Evolutionary conservation across 2,329 filamentous ascomycete genomes (phyloP).

Genomic region (Tolypocladium tundrense): DNA sequence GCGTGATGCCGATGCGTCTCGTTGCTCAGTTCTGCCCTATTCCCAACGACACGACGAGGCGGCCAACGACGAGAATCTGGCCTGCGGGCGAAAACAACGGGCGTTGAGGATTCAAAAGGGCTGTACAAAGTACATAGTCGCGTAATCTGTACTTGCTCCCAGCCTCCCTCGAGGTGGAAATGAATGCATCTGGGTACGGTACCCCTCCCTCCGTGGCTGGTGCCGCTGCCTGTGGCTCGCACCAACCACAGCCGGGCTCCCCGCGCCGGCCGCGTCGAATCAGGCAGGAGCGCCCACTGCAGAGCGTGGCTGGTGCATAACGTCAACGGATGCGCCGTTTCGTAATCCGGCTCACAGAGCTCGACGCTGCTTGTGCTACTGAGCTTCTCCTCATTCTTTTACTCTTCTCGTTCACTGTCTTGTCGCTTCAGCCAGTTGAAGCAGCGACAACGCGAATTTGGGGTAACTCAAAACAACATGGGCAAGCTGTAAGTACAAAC

Average conservation of each 20-base stretch:
- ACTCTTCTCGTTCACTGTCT: neutral
- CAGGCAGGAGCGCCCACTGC: conserved; percentile 2
- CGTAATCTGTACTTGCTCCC: too few relatives aligned
- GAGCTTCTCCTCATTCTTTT: neutral
- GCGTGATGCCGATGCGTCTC: neutral
- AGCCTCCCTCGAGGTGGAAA: too few relatives aligned
- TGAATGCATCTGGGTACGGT: neutral
- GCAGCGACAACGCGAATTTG: neutral
- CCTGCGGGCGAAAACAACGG: too few relatives aligned
- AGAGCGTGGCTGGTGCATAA: conserved; percentile 2
- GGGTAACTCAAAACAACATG: neutral
- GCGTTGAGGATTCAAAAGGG: too few relatives aligned
- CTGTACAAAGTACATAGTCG: too few relatives aligned
- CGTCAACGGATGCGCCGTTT: neutral
- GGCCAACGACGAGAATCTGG: too few relatives aligned
- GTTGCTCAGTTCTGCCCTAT: too few relatives aligned
- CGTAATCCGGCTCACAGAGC: neutral
- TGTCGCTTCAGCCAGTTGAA: neutral
- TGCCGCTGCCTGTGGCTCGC: neutral
- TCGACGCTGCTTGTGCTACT: neutral
- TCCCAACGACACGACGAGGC: too few relatives aligned
- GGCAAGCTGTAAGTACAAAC: conserved; percentile 5
- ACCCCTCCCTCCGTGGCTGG: neutral
- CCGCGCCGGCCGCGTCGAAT: neutral
- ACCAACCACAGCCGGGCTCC: neutral